Conservation (phyloP, 2,329 filamentous ascomycete genomes). For the Pseudogymnoascus pannorum region DNA sequence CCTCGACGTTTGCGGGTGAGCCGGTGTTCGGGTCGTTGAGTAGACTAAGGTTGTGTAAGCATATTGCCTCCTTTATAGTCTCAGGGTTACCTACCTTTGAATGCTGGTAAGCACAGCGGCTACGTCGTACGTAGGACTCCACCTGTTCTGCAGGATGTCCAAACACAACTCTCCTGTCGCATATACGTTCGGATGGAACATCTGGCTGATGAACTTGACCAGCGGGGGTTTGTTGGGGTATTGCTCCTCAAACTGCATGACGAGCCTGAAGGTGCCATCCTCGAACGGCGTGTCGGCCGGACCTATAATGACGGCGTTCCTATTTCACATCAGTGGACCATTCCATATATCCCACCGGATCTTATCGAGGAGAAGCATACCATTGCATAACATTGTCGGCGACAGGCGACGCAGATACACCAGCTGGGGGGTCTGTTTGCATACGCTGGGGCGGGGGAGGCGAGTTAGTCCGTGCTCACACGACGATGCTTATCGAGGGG, state of each 20-base stretch:
- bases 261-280: conserved; percentile 92
- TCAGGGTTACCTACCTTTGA: conserved; percentile 62
- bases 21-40: conserved; percentile 98
- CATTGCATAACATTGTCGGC: conserved; percentile 97
- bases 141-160: conserved; percentile 94
- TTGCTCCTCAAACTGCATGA: conserved; percentile 99
- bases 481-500: conserved; percentile 16
- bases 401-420: conserved; percentile 91
- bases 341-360: not conserved
- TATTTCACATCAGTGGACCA: conserved; percentile 30
- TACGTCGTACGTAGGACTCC: conserved; percentile 98
- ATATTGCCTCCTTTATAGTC: not conserved
- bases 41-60: conserved; percentile 49
- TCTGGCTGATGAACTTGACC: conserved; percentile 97
- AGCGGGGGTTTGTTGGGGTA: conserved; percentile 97
- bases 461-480: conserved; percentile 17
- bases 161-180: conserved; percentile 92
- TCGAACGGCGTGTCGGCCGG: conserved; percentile 96
- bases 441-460: conserved; percentile 60
- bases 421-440: conserved; percentile 96
- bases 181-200: conserved; percentile 99
- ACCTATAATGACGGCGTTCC: conserved; percentile 98
- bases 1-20: conserved; percentile 94
- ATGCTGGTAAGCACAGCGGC: conserved; percentile 96
- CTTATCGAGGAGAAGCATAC: conserved; percentile 39